These are phyloP conservation scores for Diplodia seriata DNA, from an alignment of 2,329 filamentous ascomycete genomes.

Conservation along the genomic window DNA sequence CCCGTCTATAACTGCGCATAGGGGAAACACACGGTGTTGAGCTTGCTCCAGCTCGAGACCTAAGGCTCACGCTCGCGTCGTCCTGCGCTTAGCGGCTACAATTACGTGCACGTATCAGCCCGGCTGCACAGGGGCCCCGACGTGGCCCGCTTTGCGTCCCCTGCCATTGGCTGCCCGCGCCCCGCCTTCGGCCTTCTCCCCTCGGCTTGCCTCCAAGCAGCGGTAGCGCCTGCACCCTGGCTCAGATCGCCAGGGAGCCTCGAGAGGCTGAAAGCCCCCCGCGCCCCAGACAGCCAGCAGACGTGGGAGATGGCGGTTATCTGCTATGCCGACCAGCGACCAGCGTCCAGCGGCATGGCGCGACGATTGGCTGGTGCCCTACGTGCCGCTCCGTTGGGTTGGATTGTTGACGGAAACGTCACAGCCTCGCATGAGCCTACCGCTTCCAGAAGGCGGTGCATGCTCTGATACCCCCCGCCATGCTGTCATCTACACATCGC, in stretches of 20 bases:
- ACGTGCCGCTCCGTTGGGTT: not conserved
- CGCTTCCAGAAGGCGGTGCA: not conserved
- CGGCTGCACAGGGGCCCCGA: conserved; percentile 18
- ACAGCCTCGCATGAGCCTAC: conserved; percentile 11
- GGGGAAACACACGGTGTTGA: conserved; percentile 34
- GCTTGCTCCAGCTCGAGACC: conserved; percentile 24
- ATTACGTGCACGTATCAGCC: conserved; percentile 31
- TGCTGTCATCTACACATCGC: conserved; percentile 7
- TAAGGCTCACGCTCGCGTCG: conserved; percentile 31
- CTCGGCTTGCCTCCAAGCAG: conserved; percentile 20
- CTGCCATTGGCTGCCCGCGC: conserved; percentile 11
- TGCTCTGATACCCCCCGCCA: not conserved
- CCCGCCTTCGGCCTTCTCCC: conserved; percentile 22
- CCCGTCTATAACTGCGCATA: conserved; percentile 40
- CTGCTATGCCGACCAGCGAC: not conserved
- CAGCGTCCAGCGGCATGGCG: not conserved
- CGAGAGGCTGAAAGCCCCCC: conserved; percentile 21
- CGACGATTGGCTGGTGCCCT: conserved; percentile 1
- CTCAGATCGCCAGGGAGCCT: conserved; percentile 28
- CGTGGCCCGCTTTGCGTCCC: conserved; percentile 8
- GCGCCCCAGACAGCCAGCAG: not conserved
- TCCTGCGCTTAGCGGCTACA: conserved; percentile 38
- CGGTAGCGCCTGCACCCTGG: conserved; percentile 21
- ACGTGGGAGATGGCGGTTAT: not conserved
- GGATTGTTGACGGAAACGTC: not conserved